phyloP scores from a whole-genome alignment of 2,329 filamentous ascomycete genomes.

The Nannizziopsis arthrosporioides region DNA sequence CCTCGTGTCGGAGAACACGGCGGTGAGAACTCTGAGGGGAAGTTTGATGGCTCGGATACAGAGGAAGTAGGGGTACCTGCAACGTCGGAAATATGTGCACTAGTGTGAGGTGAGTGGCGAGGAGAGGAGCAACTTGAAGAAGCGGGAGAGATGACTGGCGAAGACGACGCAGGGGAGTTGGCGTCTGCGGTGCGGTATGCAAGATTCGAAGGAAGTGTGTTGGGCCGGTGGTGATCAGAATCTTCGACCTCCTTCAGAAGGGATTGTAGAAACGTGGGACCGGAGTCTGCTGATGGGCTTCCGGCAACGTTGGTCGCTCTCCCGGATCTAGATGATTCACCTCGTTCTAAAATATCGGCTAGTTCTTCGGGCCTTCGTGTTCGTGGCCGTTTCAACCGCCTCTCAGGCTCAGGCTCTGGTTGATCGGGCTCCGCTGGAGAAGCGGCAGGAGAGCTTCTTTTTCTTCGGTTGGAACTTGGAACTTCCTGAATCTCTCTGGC shows the following conservation, averaged over 20 bases:
- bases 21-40: conserved; percentile 62
- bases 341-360: conserved; percentile 25
- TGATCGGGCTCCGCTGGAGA: conserved; percentile 58
- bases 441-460: conserved; percentile 66
- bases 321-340: conserved; percentile 29
- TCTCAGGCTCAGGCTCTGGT: conserved; percentile 50
- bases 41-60: conserved; percentile 60
- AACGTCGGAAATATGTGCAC: conserved; percentile 44
- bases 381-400: conserved; percentile 76
- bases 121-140: conserved; percentile 52
- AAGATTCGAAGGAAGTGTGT: conserved; percentile 25
- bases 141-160: conserved; percentile 36
- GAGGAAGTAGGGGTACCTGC: conserved; percentile 61
- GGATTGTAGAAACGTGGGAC: conserved; percentile 73
- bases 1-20: conserved; percentile 35
- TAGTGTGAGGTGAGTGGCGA: conserved; percentile 55
- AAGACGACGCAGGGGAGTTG: conserved; percentile 21
- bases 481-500: conserved; percentile 56
- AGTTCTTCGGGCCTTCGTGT: conserved; percentile 55
- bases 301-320: conserved; percentile 22
- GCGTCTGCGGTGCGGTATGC: conserved; percentile 18
- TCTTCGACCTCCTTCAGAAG: conserved; percentile 77
- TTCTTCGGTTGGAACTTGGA: conserved; percentile 36
- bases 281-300: conserved; percentile 15
- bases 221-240: conserved; percentile 26